phyloP scores from a whole-genome alignment of 2,329 filamentous ascomycete species.

The Neurospora sp. region DNA sequence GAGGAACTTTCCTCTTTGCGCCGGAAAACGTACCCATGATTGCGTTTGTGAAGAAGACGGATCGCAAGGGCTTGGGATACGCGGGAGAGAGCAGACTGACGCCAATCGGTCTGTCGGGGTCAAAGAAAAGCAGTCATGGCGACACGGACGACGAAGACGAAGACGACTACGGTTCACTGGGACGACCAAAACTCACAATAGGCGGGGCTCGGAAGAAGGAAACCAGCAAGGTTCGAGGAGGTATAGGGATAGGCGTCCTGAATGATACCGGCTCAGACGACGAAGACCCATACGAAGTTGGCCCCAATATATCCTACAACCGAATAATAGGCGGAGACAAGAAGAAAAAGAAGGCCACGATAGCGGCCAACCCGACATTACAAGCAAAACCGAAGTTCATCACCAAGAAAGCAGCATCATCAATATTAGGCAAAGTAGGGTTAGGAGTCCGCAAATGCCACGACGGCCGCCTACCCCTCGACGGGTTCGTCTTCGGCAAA shows the following conservation, averaged over 20 bases:
- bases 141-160: slow-evolving; percentile 38
- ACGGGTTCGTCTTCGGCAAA: slow-evolving; percentile 66
- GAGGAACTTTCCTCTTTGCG: slow-evolving; percentile 64
- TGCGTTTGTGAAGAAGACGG: slow-evolving; percentile 51
- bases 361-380: slow-evolving; percentile 52
- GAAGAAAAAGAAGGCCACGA: slow-evolving; percentile 56
- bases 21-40: slow-evolving; percentile 70
- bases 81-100: slow-evolving; percentile 46
- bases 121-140: slow-evolving; percentile 22
- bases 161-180: slow-evolving; percentile 17
- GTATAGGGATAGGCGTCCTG: slow-evolving; percentile 77
- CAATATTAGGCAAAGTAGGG: slow-evolving; percentile 22
- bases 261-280: slow-evolving; percentile 94
- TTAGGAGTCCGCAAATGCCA: slow-evolving; percentile 60
- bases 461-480: slow-evolving; percentile 69
- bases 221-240: slow-evolving; percentile 42
- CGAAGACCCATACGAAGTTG: slow-evolving; percentile 87
- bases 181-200: slow-evolving; percentile 15
- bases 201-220: slow-evolving; percentile 36
- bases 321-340: slow-evolving; percentile 72
- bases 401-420: slow-evolving; percentile 39
- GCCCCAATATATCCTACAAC: slow-evolving; percentile 83
- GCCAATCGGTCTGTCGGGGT: slow-evolving; percentile 18
- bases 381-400: slow-evolving; percentile 64
- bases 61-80: slow-evolving; percentile 62